Base-by-base conservation (phyloP, 2,329 filamentous ascomycete genomes). In the Cladosporium oxysporum region DNA sequence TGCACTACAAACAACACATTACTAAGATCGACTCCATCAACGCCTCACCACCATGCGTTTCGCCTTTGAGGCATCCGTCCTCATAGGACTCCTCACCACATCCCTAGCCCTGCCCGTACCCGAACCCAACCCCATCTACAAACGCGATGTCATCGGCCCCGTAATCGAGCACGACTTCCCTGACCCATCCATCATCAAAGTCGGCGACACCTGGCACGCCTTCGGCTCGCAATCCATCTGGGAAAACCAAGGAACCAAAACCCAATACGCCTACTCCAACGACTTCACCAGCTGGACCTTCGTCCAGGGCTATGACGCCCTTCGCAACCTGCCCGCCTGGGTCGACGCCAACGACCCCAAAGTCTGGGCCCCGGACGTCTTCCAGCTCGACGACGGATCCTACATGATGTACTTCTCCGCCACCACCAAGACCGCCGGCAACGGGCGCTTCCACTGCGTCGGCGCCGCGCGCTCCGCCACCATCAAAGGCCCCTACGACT, bases 351-450 rank as follows among this genome's bases (percentile, higher is more conserved):
- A 66, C 21, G 66, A 69, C 11, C 69, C 71, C 2, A 66, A 70
- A 33, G 69, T 78, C 14, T 79, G 77, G 77, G 77, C 76, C 6
- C 77, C 77, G 1, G 75, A 77, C 50, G 72, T 77, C 35, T 72
- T 66, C 47, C 66, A 66, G 8, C 66, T 70, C 57, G 67, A 63
- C 29, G 70, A 75, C 31, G 73, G 73, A 26, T 68, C 58, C 16
- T 75, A 71, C 61, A 62, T 74, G n/a, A 67, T 75, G 66, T 75
- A 74, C 64, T 75, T 71, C 68, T 71, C 68, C n/a, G 73, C 72
- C 10, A 67, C 72, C 16, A 70, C 69, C 12, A 71, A 66, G 16
- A 71, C 70, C 1, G 71, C 69, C 11, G 71, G 70, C 10, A 67
- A 68, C 47, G 67, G 68, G 1, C 58, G 58, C 35, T 70, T 69